phyloP scores from a whole-genome alignment of 306 rosid genomes.

The Psophocarpus tetragonolobus region DNA sequence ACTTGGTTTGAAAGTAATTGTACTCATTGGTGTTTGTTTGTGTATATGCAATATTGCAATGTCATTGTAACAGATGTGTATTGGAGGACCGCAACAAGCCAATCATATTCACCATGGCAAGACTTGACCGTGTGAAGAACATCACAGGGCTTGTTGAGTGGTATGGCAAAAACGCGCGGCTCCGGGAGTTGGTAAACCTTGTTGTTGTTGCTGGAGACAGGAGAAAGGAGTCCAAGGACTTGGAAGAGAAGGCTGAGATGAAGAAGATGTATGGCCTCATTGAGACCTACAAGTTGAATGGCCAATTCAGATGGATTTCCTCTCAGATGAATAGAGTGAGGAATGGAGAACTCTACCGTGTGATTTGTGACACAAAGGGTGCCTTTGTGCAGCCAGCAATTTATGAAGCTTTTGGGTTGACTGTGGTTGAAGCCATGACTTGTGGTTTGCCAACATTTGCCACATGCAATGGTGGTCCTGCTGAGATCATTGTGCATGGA shows the following conservation, averaged over 20 bases:
- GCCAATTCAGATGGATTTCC: constrained; percentile 97
- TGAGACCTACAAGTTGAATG: constrained; percentile 83
- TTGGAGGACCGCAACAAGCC: constrained; percentile 94
- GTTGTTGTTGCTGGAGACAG: constrained; percentile 94
- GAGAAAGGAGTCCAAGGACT: constrained; percentile 92
- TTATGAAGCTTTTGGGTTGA: constrained; percentile 94
- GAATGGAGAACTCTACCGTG: constrained; percentile 93
- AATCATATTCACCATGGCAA: constrained; percentile 96
- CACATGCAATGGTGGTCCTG: constrained; percentile 92
- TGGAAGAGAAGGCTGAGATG: constrained; percentile 91
- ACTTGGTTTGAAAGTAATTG: background rate
- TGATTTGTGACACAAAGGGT: constrained; percentile 79
- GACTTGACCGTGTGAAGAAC: constrained; percentile 96
- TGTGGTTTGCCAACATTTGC: constrained; percentile 99
- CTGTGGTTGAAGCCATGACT: constrained; percentile 97
- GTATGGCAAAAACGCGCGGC: constrained; percentile 78
- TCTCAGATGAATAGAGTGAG: constrained; percentile 90
- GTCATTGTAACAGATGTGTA: constrained; percentile 59
- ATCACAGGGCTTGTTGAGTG: constrained; percentile 95
- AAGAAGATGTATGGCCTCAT: constrained; percentile 80
- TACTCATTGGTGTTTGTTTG: background rate
- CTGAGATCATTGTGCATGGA: constrained; percentile 89
- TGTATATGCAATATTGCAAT: no score
- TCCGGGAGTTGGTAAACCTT: constrained; percentile 85
- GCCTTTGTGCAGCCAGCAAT: constrained; percentile 98